Evolutionary conservation across 78 protist genomes (phyloP), one percentile per base, ranked within the genome.

Genomic region (Chrysochromulina parva): DNA sequence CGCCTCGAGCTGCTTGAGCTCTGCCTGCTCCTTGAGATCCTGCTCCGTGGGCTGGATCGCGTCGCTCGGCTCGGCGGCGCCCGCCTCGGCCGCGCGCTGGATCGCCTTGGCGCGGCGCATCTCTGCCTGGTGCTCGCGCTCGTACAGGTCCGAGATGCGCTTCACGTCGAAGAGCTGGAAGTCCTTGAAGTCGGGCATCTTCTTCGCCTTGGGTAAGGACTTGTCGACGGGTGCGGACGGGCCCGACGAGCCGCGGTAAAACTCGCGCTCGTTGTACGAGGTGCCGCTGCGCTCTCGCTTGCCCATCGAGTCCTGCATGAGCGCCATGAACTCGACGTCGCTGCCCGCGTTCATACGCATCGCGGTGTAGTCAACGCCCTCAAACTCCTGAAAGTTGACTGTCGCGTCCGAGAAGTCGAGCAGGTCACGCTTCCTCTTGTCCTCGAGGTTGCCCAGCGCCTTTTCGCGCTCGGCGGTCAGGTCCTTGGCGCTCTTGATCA

Each of bases 281-380:
- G 71, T 65, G 24, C 24, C 24, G 9, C 86, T 16, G n/a, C 91
- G 86, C 86, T 78, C 86, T 38, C 86, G 86, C 86, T 78, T 78
- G 28, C 86, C 86, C 60, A 78, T 78, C 38, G 86, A 53, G 28
- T 78, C 86, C 10, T 53, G 47, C 62, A 78, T 53, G 48, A 24
- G 5, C 5, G 7, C 50, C 47, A 78, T 53, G 62, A 78, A 78
- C 22, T 1, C 86, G 50, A 50, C 5, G 86, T 78, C 86, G 47
- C 82, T 55, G 3, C 48, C 26, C 55, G 38, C 57, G 57, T 3
- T 19, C 50, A 74, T 10, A 13, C 24, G 24, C 13, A 7, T 7
- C 53, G 53, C 13, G 26, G 38, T 74, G 90, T 91, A 97, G 73
- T 96, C 94, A 11, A 94, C 93, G 60, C 99, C 98, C n/a, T 97